Conservation (phyloP, 2,329 filamentous ascomycete genomes). For the Fusarium sp. region DNA sequence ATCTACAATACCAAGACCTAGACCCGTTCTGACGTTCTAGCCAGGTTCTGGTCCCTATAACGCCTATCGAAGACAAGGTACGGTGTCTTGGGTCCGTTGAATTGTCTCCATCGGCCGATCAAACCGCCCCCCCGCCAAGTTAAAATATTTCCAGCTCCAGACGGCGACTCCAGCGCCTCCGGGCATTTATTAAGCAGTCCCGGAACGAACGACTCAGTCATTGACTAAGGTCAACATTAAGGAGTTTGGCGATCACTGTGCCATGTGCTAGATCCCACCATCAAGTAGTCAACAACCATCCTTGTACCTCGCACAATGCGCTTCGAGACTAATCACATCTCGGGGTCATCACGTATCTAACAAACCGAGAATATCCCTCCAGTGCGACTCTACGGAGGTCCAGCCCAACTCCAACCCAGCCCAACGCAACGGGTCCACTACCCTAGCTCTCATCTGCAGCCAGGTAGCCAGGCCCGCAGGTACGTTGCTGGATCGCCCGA, state of each 20-base stretch:
- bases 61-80: neutral
- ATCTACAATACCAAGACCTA: conserved; percentile 22
- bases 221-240: neutral
- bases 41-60: conserved; percentile 16
- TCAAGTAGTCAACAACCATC: neutral
- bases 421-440: conserved; percentile 34
- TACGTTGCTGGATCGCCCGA: conserved; percentile 33
- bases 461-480: conserved; percentile 24
- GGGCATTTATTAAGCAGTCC: neutral
- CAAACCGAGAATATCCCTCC: conserved; percentile 6
- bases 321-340: conserved; percentile 21
- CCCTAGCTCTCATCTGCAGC: conserved; percentile 23
- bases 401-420: conserved; percentile 25
- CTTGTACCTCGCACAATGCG: conserved; percentile 1
- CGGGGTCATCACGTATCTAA: conserved; percentile 10
- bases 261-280: conserved; percentile 2
- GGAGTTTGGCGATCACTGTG: conserved; percentile 4
- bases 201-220: conserved; percentile 18
- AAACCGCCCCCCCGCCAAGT: conserved; percentile 35
- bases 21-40: conserved; percentile 24
- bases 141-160: conserved; percentile 28
- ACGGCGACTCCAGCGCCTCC: conserved; percentile 27
- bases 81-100: neutral
- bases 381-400: conserved; percentile 8
- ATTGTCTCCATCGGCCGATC: conserved; percentile 40